Conservation (phyloP, 2,329 filamentous ascomycete genomes). For the Nemania sp. region DNA sequence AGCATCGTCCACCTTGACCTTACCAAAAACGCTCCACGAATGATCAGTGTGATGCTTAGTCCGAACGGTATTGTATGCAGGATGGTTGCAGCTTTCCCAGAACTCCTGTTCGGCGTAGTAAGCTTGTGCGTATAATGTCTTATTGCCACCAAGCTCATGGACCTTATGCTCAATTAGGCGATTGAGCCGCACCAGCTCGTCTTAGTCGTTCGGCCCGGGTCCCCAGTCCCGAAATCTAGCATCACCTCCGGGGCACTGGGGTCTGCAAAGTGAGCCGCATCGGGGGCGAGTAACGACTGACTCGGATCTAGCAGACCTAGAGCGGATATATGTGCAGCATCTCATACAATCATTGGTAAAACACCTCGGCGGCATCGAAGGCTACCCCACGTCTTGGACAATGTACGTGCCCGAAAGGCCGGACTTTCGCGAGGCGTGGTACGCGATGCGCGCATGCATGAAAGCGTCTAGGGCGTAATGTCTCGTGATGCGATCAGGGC, state of each 20-base stretch:
- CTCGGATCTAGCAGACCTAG: conserved; percentile 66
- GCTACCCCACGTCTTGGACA: conserved; percentile 72
- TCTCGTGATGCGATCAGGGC: conserved; percentile 71
- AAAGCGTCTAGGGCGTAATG: conserved; percentile 71
- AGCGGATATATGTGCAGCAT: conserved; percentile 64
- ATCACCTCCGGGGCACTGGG: conserved; percentile 55
- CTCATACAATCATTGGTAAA: conserved; percentile 61
- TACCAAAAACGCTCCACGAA: conserved; percentile 75
- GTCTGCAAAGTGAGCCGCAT: conserved; percentile 57
- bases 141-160: conserved; percentile 70
- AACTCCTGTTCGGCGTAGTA: conserved; percentile 77
- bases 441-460: conserved; percentile 73
- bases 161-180: conserved; percentile 70
- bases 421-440: conserved; percentile 72
- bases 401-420: conserved; percentile 70
- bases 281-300: conserved; percentile 57
- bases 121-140: conserved; percentile 77
- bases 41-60: conserved; percentile 68
- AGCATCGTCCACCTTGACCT: conserved; percentile 67
- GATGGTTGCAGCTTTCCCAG: conserved; percentile 71
- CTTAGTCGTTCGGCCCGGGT: conserved; percentile 55
- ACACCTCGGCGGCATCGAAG: conserved; percentile 56
- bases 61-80: conserved; percentile 69
- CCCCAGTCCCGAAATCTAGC: conserved; percentile 74
- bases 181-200: conserved; percentile 66